Evolutionary conservation across 257 asterid species (phyloP).

Genomic region (Salvia rosmarinus): DNA sequence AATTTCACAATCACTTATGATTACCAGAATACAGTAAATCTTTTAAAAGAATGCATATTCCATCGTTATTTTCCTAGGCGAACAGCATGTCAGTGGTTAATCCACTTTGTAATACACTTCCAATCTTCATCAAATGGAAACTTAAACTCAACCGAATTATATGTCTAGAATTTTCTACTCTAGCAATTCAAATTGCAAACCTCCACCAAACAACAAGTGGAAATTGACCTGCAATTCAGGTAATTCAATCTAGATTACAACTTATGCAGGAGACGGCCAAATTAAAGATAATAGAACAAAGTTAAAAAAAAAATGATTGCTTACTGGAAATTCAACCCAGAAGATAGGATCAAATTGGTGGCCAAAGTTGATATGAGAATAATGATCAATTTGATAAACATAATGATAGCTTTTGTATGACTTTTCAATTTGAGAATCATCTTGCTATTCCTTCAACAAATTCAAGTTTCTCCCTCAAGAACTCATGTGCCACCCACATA

Average conservation of each 20-base stretch:
- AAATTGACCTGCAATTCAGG: neutral
- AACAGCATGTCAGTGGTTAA: neutral
- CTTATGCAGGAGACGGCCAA: neutral
- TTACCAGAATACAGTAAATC: neutral
- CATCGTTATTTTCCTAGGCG: conserved; percentile 9
- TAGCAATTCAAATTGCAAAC: neutral
- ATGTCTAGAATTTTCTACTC: neutral
- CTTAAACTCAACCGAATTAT: neutral
- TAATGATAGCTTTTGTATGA: neutral
- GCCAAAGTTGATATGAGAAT: neutral
- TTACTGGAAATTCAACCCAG: conserved; percentile 7
- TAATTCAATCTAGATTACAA: neutral
- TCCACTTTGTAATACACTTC: conserved; percentile 11
- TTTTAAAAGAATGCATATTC: neutral
- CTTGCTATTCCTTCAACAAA: neutral
- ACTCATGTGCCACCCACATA: conserved; percentile 18
- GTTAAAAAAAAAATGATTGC: neutral
- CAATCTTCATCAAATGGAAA: conserved; percentile 16
- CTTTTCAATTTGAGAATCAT: neutral
- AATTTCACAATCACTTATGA: conserved; percentile 13
- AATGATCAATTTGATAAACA: conserved; percentile 1
- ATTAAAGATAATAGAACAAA: neutral
- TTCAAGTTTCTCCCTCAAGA: neutral
- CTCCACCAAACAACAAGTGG: neutral
- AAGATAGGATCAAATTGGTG: conserved; percentile 11